Percentiles rank a stretch among this genome's conserved stretches.
phyloP scores from a whole-genome alignment of 345 rosid species.

The Boechera stricta region DNA sequence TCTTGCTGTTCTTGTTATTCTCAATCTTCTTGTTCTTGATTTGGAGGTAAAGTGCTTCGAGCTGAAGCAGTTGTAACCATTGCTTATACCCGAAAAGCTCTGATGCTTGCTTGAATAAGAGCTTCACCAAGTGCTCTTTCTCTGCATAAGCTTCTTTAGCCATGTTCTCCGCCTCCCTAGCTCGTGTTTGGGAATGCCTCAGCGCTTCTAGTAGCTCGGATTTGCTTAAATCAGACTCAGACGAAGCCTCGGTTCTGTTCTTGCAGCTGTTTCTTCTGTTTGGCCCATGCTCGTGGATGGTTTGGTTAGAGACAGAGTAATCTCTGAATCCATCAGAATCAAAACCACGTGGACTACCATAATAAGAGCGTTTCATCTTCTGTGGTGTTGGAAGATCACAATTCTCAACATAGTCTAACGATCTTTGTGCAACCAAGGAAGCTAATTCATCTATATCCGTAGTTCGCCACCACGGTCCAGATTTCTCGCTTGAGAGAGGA shows the following conservation, averaged over 20 bases:
- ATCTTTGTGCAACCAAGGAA: constrained; percentile 83
- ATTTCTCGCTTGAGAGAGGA: constrained; percentile 53
- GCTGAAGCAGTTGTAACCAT: constrained; percentile 85
- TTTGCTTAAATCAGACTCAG: constrained; percentile 64
- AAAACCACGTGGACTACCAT: constrained; percentile 42
- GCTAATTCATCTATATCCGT: constrained; percentile 84
- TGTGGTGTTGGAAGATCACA: constrained; percentile 92
- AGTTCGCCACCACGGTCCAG: constrained; percentile 87
- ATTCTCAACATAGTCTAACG: constrained; percentile 70
- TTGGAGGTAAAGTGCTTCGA: constrained; percentile 70
- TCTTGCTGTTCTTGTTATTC: constrained; percentile 39
- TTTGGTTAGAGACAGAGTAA: constrained; percentile 43
- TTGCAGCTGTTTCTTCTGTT: constrained; percentile 41
- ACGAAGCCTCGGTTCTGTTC: constrained; percentile 40
- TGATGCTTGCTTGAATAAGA: constrained; percentile 90
- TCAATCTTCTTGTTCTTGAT: constrained; percentile 58
- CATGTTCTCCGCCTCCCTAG: constrained; percentile 93
- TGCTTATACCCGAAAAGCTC: constrained; percentile 95
- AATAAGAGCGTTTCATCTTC: constrained; percentile 56
- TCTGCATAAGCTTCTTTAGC: constrained; percentile 82
- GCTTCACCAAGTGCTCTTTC: constrained; percentile 78
- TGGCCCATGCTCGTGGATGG: constrained; percentile 33
- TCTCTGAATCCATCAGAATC: constrained; percentile 47
- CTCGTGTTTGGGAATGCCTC: constrained; percentile 92
- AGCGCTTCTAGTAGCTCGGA: constrained; percentile 86